These are phyloP conservation scores for Albizia julibrissin DNA, from an alignment of 306 rosid genomes.

Conservation along the genomic window DNA sequence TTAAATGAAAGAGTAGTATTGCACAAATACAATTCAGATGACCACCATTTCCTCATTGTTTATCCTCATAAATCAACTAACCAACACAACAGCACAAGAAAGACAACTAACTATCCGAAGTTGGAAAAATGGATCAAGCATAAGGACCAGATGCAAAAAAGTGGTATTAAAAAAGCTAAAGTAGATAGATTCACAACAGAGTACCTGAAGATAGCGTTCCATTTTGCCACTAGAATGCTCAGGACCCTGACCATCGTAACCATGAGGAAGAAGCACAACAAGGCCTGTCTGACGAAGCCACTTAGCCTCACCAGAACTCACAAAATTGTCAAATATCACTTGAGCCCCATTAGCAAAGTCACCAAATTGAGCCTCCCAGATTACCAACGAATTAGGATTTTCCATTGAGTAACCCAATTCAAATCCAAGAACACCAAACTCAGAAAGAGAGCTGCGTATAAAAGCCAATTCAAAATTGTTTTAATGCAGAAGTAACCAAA, in stretches of 20 bases:
- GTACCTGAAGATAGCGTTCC: constrained; percentile 97
- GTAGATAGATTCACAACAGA: constrained; percentile 21
- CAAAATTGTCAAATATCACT: constrained; percentile 89
- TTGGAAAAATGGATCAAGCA: constrained; percentile 12
- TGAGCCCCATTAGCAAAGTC: constrained; percentile 98
- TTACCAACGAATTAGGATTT: constrained; percentile 87
- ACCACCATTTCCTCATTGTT: constrained; percentile 3
- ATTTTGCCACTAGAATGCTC: constrained; percentile 92
- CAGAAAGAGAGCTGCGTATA: constrained; percentile 82
- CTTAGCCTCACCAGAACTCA: constrained; percentile 93
- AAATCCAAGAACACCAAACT: constrained; percentile 96
- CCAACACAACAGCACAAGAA: constrained; percentile 10
- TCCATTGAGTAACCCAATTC: constrained; percentile 99
- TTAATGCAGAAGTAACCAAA: not conserved
- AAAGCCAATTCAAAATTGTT: not conserved
- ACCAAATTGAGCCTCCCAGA: constrained; percentile 99
- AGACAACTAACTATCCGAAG: constrained; percentile 18
- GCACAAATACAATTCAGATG: not conserved
- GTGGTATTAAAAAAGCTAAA: constrained; percentile 28
- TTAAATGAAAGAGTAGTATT: constrained; percentile 13
- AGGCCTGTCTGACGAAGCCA: constrained; percentile 99
- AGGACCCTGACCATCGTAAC: constrained; percentile 98
- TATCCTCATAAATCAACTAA: constrained; percentile 27
- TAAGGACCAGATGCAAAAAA: not conserved
- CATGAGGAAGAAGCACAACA: constrained; percentile 91